Evolutionary conservation across 139 green algal species (phyloP), one percentile per base, ranked within the genome.

Genomic region (Trebouxia sp.): DNA sequence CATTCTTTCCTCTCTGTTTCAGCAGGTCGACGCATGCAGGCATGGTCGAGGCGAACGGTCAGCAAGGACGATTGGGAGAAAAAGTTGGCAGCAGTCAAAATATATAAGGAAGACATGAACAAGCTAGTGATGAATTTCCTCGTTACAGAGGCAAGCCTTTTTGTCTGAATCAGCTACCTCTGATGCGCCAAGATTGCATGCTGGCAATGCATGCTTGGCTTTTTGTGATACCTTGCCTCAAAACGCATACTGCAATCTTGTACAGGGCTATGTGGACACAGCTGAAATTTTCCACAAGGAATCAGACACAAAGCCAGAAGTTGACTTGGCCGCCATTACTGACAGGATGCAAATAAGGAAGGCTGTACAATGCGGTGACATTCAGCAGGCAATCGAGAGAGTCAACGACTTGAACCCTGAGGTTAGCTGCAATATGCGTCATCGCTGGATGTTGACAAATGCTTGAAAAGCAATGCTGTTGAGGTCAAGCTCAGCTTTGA

Each of bases 101-200:
- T 99, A 0, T 76, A 83, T 14, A 97, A 97, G 83, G 88, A 97
- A 65, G 94, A 97, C 82, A 95, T 98, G 90, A 98, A 99, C 82
- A 77, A 78, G 20, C 85, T 99, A 2, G 85, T 99, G 12, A 98
- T 99, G 94, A 95, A 99, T 85, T 99, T 96, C 58, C 80, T 99
- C 0, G 91, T 98, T 1, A 98, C 96, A n/a, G 96, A 99, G 93
- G 94, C 96, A 84, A 5, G 80, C 17, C 48, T 58, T 17, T 58
- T n/a, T 58, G 14, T 58, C 48, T 58, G 15, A 58, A 58, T 53
- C 47, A 5, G 1, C 20, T 53, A 1, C 47, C 15, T 26, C 47
- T 53, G 20, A 1, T 6, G 4, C 20, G 47, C 47, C 15, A 53
- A 26, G 47, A 17, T 17, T 53, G 14, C 4, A 14, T 26, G 47